These are phyloP conservation scores for Grifola frondosa DNA, from an alignment of 1,284 basidiomycete genomes.

Conservation along the genomic window DNA sequence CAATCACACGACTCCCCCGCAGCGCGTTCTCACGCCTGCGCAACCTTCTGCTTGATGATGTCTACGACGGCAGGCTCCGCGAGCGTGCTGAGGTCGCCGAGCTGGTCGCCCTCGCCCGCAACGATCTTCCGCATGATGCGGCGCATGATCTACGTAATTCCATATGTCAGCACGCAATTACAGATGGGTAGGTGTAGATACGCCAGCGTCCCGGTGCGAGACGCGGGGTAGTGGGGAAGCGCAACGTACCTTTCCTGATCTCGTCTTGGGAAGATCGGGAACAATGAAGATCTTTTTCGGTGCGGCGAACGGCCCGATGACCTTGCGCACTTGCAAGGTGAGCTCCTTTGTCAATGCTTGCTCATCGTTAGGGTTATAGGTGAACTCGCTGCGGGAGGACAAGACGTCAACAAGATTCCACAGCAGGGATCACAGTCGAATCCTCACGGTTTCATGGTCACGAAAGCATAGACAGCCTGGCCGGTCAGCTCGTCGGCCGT, in stretches of 20 bases:
- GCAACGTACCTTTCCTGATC: conserved; percentile 84
- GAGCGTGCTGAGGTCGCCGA: conserved; percentile 90
- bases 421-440: conserved; percentile 32
- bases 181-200: no score
- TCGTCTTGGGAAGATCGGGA: conserved; percentile 90
- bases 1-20: no score
- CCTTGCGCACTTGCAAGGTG: conserved; percentile 91
- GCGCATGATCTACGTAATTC: conserved; percentile 73
- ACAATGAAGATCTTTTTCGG: conserved; percentile 93
- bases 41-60: conserved; percentile 75
- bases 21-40: conserved; percentile 23
- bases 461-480: conserved; percentile 85
- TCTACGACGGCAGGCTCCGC: conserved; percentile 87
- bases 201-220: no score
- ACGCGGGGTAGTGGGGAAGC: no score
- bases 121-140: conserved; percentile 95
- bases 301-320: conserved; percentile 93
- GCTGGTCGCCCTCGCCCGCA: conserved; percentile 88
- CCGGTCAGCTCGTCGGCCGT: conserved; percentile 87
- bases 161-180: background rate
- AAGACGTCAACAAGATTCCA: background rate
- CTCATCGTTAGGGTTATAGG: conserved; percentile 70
- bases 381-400: conserved; percentile 67
- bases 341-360: conserved; percentile 82
- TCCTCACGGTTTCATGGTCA: conserved; percentile 62